phyloP scores from a whole-genome alignment of 148 eudicot genomes.

The Rhododendron vialii region DNA sequence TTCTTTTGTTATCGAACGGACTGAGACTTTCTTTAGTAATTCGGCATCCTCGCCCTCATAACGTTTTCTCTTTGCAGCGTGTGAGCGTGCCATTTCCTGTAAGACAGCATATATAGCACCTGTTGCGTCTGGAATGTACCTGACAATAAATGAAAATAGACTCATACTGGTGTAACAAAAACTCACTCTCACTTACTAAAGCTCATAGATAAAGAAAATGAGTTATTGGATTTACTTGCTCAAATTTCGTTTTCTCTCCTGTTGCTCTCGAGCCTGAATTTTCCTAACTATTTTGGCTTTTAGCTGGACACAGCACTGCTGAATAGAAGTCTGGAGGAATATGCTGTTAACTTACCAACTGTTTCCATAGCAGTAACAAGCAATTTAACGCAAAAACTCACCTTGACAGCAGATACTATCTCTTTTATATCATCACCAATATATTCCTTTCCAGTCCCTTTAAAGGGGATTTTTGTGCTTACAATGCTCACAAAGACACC shows the following conservation, averaged over 20 bases:
- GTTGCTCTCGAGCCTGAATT: constrained; percentile 98
- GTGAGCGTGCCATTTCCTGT: constrained; percentile 54
- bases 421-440: constrained; percentile 98
- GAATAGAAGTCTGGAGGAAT: constrained; percentile 64
- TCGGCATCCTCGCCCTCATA: constrained; percentile 63
- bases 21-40: constrained; percentile 61
- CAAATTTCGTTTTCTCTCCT: constrained; percentile 91
- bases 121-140: constrained; percentile 86
- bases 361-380: not conserved
- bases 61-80: constrained; percentile 63
- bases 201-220: not conserved
- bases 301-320: constrained; percentile 89
- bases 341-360: constrained; percentile 3
- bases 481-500: constrained; percentile 99
- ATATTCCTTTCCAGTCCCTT: constrained; percentile 99
- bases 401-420: constrained; percentile 95
- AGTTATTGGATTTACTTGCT: constrained; percentile 53
- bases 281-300: constrained; percentile 86
- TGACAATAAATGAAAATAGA: constrained; percentile 18
- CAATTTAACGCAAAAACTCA: constrained; percentile 16
- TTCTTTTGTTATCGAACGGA: constrained; percentile 49
- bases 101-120: constrained; percentile 73
- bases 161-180: not conserved
- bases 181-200: not conserved
- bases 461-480: constrained; percentile 96